phyloP scores from a whole-genome alignment of 1,284 basidiomycete species.

The Boletus smithii region DNA sequence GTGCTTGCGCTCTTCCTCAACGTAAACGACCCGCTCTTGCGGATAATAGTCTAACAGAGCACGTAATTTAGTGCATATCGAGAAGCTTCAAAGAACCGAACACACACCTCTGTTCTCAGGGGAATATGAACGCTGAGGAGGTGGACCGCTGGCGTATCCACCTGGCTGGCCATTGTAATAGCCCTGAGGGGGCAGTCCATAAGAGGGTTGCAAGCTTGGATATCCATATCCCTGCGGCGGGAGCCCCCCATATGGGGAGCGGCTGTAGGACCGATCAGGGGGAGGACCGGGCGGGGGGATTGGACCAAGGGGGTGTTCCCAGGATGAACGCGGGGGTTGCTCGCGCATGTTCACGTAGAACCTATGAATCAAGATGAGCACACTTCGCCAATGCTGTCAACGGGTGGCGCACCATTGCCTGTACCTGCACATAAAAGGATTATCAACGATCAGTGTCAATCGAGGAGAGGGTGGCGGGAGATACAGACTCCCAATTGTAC shows the following conservation, averaged over 20 bases:
- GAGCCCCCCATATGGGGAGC: slow-evolving; percentile 33
- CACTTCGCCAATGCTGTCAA: neutral
- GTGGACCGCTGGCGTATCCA: slow-evolving; percentile 16
- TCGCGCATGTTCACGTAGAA: slow-evolving; percentile 67
- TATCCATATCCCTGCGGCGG: slow-evolving; percentile 25
- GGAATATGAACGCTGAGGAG: neutral
- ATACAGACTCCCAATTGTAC: slow-evolving; percentile 62
- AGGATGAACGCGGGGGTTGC: slow-evolving; percentile 59
- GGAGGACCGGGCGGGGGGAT: slow-evolving; percentile 40
- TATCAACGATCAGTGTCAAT: slow-evolving; percentile 23
- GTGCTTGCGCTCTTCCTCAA: slow-evolving; percentile 16
- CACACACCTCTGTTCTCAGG: slow-evolving; percentile 21
- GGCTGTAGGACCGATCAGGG: slow-evolving; percentile 25
- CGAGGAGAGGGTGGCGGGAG: slow-evolving; percentile 12
- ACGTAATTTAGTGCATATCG: slow-evolving; percentile 1
- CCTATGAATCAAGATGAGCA: slow-evolving; percentile 38
- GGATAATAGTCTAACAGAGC: slow-evolving; percentile 16
- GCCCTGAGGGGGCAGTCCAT: slow-evolving; percentile 16
- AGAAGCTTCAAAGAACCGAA: neutral
- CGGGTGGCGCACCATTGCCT: slow-evolving; percentile 53
- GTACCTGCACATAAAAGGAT: slow-evolving; percentile 46
- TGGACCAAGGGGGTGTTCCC: slow-evolving; percentile 62
- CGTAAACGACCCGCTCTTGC: slow-evolving; percentile 15
- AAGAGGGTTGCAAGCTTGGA: slow-evolving; percentile 10
- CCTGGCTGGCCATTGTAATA: slow-evolving; percentile 19